Evolutionary conservation across 176 grass and related monocot species (phyloP).

Genomic region (Triticum urartu): DNA sequence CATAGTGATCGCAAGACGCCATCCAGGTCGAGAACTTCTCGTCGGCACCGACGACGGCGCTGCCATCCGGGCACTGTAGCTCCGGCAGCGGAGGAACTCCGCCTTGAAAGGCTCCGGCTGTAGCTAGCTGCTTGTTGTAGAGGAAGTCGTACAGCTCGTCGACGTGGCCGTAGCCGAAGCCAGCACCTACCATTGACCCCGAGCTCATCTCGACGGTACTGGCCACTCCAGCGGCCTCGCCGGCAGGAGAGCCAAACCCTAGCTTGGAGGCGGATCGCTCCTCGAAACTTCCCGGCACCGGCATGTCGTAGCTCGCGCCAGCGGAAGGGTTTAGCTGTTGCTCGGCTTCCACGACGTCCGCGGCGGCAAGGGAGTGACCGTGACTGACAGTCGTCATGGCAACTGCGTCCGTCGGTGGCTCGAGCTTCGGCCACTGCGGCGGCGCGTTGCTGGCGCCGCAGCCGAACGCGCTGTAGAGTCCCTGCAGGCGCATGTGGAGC

Average conservation of each 20-base stretch:
- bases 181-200: not conserved
- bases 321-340: slow-evolving; percentile 11
- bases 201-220: slow-evolving; percentile 15
- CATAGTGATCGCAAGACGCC: slow-evolving; percentile 44
- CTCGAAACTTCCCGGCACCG: slow-evolving; percentile 41
- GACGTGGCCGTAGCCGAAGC: slow-evolving; percentile 29
- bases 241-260: slow-evolving; percentile 45
- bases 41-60: slow-evolving; percentile 35
- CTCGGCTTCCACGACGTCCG: not conserved
- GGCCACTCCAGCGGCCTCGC: slow-evolving; percentile 29
- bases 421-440: slow-evolving; percentile 47
- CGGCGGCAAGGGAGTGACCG: not conserved
- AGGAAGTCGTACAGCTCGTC: slow-evolving; percentile 54
- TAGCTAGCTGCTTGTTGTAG: slow-evolving; percentile 33
- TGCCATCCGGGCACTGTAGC: slow-evolving; percentile 39
- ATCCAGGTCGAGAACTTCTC: slow-evolving; percentile 50
- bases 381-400: not conserved
- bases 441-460: not conserved
- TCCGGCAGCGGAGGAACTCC: slow-evolving; percentile 38
- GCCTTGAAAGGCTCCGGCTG: slow-evolving; percentile 26
- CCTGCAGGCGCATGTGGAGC: slow-evolving; percentile 90
- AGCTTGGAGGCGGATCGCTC: slow-evolving; percentile 37
- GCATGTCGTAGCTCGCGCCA: slow-evolving; percentile 25
- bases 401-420: slow-evolving; percentile 43
- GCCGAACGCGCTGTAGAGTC: slow-evolving; percentile 54